A percentile compares a stretch with the other conserved stretches of the same genome.
Conservation (phyloP, 345 rosid species). For the Eucalyptus globulus region DNA sequence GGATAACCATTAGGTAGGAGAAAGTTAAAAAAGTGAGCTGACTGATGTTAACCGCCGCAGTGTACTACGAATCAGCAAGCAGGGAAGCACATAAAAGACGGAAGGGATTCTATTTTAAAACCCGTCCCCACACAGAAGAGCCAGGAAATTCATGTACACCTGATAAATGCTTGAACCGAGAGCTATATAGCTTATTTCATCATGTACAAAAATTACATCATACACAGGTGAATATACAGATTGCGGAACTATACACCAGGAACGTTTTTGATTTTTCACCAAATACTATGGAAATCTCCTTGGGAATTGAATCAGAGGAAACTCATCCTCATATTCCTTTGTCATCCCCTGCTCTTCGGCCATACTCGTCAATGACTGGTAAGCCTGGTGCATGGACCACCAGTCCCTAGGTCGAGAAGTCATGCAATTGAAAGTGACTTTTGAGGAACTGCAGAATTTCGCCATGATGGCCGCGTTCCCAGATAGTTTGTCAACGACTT, state of each 20-base stretch:
- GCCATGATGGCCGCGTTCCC: constrained; percentile 45
- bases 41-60: neutral
- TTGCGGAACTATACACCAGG: neutral
- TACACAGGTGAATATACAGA: neutral
- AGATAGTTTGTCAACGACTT: constrained; percentile 31
- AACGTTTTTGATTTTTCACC: neutral
- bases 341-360: constrained; percentile 29
- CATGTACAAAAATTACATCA: neutral
- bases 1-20: neutral
- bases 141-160: neutral
- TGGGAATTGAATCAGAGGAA: constrained; percentile 25
- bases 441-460: constrained; percentile 50
- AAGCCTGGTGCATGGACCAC: constrained; percentile 54
- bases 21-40: neutral
- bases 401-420: constrained; percentile 49
- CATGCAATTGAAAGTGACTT: constrained; percentile 43
- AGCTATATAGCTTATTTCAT: neutral
- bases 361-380: constrained; percentile 31
- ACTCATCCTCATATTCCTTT: constrained; percentile 41
- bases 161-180: neutral
- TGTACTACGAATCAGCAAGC: neutral
- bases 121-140: neutral
- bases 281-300: neutral
- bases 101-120: neutral
- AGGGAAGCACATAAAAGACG: neutral